Evolutionary conservation across 495 filamentous ascomycete species (phyloP), one percentile per base, ranked within the genome.

Genomic region (Opeltia flavorubescens): DNA sequence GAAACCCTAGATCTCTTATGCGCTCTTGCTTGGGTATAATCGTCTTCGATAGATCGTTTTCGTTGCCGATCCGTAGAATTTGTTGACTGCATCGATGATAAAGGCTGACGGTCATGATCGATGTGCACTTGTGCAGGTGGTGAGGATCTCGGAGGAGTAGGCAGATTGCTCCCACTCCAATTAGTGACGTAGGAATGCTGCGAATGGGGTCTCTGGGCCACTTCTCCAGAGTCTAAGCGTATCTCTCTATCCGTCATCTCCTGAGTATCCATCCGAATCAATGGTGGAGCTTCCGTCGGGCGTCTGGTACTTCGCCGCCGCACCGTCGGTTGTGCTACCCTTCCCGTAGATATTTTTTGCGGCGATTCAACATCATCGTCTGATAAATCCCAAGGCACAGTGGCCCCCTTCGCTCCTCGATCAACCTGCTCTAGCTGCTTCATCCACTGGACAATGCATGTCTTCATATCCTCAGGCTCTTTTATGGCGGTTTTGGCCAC

Each of bases 401-500:
- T 20, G 15, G 27, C 9, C 20, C 41, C 33, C 5, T 42, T 31
- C 6, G 53, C 40, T 2, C 50, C 53, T 6, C 50, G 59, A 42
- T 72, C 71, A 1, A 70, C 63, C 31, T 54, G 50, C 44, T 75
- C 70, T 9, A 84, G 54, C 5, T 68, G 71, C 11, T 69, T 65
- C 24, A 68, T 57, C 77, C 79, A 84, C 1, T 62, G 49, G 71
- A 26, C 75, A 62, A n/a, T 62, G 64, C 25, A 74, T 50, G 13
- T 69, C 63, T 28, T 66, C 60, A 15, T 33, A 7, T 47, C 29
- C 4, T 20, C 38, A 4, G 63, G 62, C 4, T 67, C 50, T 39
- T 60, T 62, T 26, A 64, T 55, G 8, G 77, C 70, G 26, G 61
- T 57, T 20, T 67, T 56, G 9, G 80, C 80, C 39, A 76, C 53